A percentile compares a stretch with the other conserved stretches of the same genome.
Evolutionary conservation across 371 early-diverging fungal species (phyloP).

Genomic region (Rhizomucor pusillus): DNA sequence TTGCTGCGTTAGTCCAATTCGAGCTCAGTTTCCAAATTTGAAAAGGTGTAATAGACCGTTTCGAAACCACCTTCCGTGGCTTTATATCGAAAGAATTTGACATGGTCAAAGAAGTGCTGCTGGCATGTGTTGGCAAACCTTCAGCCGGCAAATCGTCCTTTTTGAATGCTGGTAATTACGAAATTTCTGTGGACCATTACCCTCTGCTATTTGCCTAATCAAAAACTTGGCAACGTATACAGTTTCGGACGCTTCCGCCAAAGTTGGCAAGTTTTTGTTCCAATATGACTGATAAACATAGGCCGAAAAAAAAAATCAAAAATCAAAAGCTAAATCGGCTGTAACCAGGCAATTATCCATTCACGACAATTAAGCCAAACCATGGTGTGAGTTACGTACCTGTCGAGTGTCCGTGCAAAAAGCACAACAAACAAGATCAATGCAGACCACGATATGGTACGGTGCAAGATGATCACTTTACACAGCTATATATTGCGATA

Average conservation of each 20-base stretch:
- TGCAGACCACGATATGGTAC: constrained; percentile 75
- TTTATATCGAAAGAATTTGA: neutral
- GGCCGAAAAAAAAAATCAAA: no score
- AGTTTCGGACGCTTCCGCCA: constrained; percentile 81
- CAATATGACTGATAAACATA: no score
- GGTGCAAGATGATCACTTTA: neutral
- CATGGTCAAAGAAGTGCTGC: constrained; percentile 55
- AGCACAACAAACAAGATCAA: constrained; percentile 44
- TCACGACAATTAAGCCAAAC: constrained; percentile 83
- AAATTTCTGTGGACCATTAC: neutral
- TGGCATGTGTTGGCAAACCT: constrained; percentile 81
- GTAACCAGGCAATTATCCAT: constrained; percentile 61
- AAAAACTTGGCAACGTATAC: neutral
- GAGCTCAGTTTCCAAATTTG: no score
- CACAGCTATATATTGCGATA: neutral
- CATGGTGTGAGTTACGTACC: constrained; percentile 74
- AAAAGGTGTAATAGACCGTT: no score
- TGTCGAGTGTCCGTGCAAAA: constrained; percentile 67
- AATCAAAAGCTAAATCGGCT: neutral
- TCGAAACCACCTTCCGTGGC: no score
- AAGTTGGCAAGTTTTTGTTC: constrained; percentile 58
- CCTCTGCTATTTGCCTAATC: constrained; percentile 1
- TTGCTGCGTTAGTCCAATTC: no score
- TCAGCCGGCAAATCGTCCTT: constrained; percentile 74
- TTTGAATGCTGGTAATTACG: constrained; percentile 56